phyloP scores from a whole-genome alignment of 2,329 filamentous ascomycete species.

The Corinectria fuckeliana region DNA sequence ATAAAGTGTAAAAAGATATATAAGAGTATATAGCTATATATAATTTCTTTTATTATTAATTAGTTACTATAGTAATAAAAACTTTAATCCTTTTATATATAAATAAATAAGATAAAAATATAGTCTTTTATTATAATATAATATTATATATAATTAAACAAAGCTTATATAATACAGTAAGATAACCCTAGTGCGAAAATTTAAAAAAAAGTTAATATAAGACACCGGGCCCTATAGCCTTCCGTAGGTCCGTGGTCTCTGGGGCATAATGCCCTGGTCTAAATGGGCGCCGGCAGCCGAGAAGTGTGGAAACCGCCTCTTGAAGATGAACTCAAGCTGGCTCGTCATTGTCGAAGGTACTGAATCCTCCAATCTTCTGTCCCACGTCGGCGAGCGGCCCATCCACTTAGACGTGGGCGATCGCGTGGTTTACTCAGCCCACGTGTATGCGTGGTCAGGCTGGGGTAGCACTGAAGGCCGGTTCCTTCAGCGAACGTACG shows the following conservation, averaged over 20 bases:
- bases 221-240: too few species aligned
- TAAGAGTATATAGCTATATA: too few species aligned
- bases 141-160: too few species aligned
- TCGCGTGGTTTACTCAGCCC: constrained; percentile 70
- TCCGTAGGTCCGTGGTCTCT: constrained; percentile 71
- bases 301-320: constrained; percentile 64
- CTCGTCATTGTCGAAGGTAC: constrained; percentile 73
- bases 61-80: too few species aligned
- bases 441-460: constrained; percentile 74
- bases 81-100: too few species aligned
- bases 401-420: constrained; percentile 61
- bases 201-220: too few species aligned
- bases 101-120: too few species aligned
- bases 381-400: constrained; percentile 60
- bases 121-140: too few species aligned
- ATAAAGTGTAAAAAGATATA: too few species aligned
- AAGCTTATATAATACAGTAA: too few species aligned
- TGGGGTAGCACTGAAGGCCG: constrained; percentile 68
- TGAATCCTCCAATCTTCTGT: constrained; percentile 70
- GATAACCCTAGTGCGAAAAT: too few species aligned
- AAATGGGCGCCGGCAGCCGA: constrained; percentile 70
- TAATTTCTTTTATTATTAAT: too few species aligned
- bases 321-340: constrained; percentile 67
- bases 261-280: constrained; percentile 72
- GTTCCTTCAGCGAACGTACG: constrained; percentile 66